A percentile compares a stretch with the other conserved stretches of the same genome.
Conservation (phyloP, 176 grass and related monocot genomes). For the Cenchrus purpureus region DNA sequence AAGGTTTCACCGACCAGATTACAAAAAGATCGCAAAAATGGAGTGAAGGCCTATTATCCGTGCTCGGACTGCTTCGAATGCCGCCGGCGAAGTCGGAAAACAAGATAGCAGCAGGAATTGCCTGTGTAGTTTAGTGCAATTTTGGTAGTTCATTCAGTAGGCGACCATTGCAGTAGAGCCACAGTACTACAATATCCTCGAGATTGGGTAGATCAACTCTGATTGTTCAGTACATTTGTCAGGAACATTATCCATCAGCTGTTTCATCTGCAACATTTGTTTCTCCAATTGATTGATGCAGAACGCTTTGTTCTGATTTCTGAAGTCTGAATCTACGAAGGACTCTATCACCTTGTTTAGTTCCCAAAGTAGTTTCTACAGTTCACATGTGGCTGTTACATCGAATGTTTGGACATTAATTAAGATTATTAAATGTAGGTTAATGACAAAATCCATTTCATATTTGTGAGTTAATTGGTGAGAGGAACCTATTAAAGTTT, state of each 20-base stretch:
- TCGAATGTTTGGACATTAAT: too few relatives aligned
- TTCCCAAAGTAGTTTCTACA: too few relatives aligned
- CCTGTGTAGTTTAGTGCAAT: background rate
- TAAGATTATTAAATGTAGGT: too few relatives aligned
- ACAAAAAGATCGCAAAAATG: conserved; percentile 31
- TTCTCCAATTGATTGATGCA: background rate
- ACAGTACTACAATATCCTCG: background rate
- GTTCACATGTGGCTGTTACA: too few relatives aligned
- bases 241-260: background rate
- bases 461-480: too few relatives aligned
- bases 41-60: conserved; percentile 56
- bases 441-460: too few relatives aligned
- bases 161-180: background rate
- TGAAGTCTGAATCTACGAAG: background rate
- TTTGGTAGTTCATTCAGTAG: conserved; percentile 30
- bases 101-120: conserved; percentile 51
- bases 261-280: background rate
- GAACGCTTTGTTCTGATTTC: background rate
- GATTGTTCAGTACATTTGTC: background rate
- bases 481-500: too few relatives aligned
- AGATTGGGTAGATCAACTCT: background rate
- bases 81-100: conserved; percentile 64
- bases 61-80: conserved; percentile 96
- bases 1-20: conserved; percentile 72
- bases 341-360: too few relatives aligned